phyloP scores from a whole-genome alignment of 2,329 filamentous ascomycete species.

The Epichloe coenophiala region DNA sequence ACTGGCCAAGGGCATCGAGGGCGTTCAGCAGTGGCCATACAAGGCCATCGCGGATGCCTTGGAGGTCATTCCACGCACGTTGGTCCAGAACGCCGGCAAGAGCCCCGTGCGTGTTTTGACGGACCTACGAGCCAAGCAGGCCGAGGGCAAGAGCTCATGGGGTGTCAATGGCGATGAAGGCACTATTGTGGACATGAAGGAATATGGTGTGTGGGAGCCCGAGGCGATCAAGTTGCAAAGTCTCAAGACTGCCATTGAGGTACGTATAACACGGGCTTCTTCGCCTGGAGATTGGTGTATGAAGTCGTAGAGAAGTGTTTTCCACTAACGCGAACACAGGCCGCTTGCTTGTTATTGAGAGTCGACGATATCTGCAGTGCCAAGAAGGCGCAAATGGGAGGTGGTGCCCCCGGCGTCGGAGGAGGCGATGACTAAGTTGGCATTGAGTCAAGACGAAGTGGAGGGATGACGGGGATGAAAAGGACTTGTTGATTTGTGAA shows the following conservation, averaged over 20 bases:
- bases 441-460: conserved; percentile 6
- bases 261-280: conserved; percentile 26
- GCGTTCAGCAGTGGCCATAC: conserved; percentile 98
- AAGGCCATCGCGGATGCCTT: conserved; percentile 93
- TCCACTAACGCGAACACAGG: conserved; percentile 34
- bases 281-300: neutral
- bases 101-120: conserved; percentile 89
- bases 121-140: conserved; percentile 87
- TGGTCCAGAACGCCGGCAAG: conserved; percentile 90
- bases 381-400: conserved; percentile 71
- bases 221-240: conserved; percentile 97
- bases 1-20: conserved; percentile 83
- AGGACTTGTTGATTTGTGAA: neutral
- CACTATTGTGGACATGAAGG: conserved; percentile 85
- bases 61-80: conserved; percentile 91
- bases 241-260: conserved; percentile 97
- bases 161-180: conserved; percentile 95
- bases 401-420: conserved; percentile 41
- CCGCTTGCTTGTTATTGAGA: conserved; percentile 83
- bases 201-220: conserved; percentile 96
- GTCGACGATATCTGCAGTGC: conserved; percentile 98
- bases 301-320: neutral
- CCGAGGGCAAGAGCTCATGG: conserved; percentile 77
- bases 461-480: conserved; percentile 1
- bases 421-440: conserved; percentile 36